Base-by-base conservation (phyloP, 148 eudicot genomes). In the Nepenthes mirabilis region DNA sequence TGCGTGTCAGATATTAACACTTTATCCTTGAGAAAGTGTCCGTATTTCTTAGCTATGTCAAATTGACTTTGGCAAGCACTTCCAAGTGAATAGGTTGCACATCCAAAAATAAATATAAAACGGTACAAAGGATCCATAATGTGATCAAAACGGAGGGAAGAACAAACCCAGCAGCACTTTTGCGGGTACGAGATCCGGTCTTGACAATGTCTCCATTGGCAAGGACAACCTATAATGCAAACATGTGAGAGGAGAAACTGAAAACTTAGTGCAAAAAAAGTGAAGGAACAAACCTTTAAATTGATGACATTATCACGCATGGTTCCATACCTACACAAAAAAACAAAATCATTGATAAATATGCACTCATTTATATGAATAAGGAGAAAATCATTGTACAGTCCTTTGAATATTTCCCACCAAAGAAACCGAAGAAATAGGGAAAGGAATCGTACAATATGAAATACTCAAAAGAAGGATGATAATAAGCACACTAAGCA, bases 281-380 rank as follows among this genome's bases (percentile, higher is more conserved):
- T 65, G 67, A 61, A 57, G 47, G 60, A 33, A 47, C 71, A 58
- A 62, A 91, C 98, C 98, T 86, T 93, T 37, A 93, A 78, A 72
- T 61, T 93, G 66, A 93, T 83, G 67, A 88, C 98, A 78, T 93
- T 93, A 66, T 93, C 98, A 33, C 98, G 95, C 98, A 93, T 93
- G 53, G 96, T 88, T 68, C 98, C 96, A 68, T 93, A 93, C 96
- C 98, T 88, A 73, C 82, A 81, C 67, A 70, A 75, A 68, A 81
- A 70, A 80, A 65, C 56, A 62, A 69, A 61, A 67, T 14, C 23
- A 23, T 23, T 23, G 23, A 23, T 23, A 23, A 23, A 23, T 23
- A 23, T 23, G 23, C 23, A 23, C 23, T 23, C 23, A 23, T 23
- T 23, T 23, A 23, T 23, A 23, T 23, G 23, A 23, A 23, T 23